phyloP scores from a whole-genome alignment of 2,329 filamentous ascomycete species.

The Penicillium brasilianum region DNA sequence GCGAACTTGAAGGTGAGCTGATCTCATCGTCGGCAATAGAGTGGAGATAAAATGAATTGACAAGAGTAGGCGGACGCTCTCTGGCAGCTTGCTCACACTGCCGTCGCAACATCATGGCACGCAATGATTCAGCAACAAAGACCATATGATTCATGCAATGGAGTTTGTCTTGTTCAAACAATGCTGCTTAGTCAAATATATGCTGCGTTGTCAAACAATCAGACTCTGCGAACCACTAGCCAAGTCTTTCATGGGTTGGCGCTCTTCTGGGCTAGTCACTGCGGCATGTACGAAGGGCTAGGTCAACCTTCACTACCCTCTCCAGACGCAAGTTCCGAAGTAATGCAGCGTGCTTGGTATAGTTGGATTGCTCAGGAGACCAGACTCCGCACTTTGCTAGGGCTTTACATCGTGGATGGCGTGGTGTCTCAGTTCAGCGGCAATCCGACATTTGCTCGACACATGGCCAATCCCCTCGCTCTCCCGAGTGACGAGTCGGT shows the following conservation, averaged over 20 bases:
- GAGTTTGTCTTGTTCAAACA: conserved; percentile 41
- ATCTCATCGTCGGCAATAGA: neutral
- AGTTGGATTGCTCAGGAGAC: conserved; percentile 23
- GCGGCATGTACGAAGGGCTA: conserved; percentile 33
- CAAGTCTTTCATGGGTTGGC: conserved; percentile 43
- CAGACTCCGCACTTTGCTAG: conserved; percentile 20
- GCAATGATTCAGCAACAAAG: conserved; percentile 13
- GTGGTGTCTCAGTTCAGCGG: conserved; percentile 20
- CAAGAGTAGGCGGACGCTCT: conserved; percentile 12
- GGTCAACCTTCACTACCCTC: neutral
- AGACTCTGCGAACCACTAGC: conserved; percentile 39
- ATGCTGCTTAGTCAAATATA: conserved; percentile 42
- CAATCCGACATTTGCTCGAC: conserved; percentile 15
- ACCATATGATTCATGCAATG: conserved; percentile 30
- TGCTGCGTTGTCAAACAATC: conserved; percentile 41
- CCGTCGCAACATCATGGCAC: conserved; percentile 20
- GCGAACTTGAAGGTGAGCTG: conserved; percentile 6
- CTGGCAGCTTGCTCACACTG: conserved; percentile 21
- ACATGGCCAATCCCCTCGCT: conserved; percentile 13
- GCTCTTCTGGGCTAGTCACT: conserved; percentile 44
- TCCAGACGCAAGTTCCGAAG: neutral
- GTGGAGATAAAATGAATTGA: neutral
- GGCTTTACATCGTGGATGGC: conserved; percentile 24
- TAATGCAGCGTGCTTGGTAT: conserved; percentile 5
- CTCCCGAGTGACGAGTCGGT: conserved; percentile 10